Conservation (phyloP, 192 early-diverging fungal genomes). For the Podila horticola region DNA sequence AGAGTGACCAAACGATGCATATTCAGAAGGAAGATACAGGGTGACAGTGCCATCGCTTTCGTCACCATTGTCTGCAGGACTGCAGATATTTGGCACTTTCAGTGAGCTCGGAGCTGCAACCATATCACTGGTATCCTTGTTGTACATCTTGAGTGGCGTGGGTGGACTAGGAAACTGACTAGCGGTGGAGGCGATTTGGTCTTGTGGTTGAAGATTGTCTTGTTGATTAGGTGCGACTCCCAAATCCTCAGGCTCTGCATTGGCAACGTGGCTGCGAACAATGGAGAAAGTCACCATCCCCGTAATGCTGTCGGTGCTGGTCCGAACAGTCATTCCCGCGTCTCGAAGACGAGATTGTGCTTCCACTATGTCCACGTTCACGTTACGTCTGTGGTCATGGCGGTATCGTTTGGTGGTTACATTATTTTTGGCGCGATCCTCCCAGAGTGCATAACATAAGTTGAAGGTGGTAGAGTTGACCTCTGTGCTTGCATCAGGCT, state of each 20-base stretch:
- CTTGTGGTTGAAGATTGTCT: not conserved
- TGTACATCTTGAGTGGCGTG: too few relatives aligned
- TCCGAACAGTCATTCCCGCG: constrained; percentile 14
- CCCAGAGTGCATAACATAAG: constrained; percentile 46
- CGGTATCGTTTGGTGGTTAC: constrained; percentile 2
- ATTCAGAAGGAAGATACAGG: constrained; percentile 59
- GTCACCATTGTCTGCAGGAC: constrained; percentile 27
- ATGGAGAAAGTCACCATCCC: constrained; percentile 40
- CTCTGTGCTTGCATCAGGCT: constrained; percentile 15
- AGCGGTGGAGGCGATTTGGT: too few relatives aligned
- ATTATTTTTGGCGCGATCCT: constrained; percentile 11
- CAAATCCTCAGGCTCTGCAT: not conserved
- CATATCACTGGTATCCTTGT: not conserved
- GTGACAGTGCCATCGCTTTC: constrained; percentile 13
- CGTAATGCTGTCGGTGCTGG: not conserved
- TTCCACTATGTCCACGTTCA: not conserved
- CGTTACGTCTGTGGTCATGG: constrained; percentile 7
- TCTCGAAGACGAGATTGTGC: constrained; percentile 9
- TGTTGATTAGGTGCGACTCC: not conserved
- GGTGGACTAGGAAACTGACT: too few relatives aligned
- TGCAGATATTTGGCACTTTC: not conserved
- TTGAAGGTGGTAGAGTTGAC: constrained; percentile 21
- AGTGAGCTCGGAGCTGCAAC: not conserved
- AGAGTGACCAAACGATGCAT: constrained; percentile 73
- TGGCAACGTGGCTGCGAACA: not conserved